Evolutionary conservation across 2,329 filamentous ascomycete species (phyloP), one percentile per base, ranked within the genome.

Genomic region (Tolypocladium album): DNA sequence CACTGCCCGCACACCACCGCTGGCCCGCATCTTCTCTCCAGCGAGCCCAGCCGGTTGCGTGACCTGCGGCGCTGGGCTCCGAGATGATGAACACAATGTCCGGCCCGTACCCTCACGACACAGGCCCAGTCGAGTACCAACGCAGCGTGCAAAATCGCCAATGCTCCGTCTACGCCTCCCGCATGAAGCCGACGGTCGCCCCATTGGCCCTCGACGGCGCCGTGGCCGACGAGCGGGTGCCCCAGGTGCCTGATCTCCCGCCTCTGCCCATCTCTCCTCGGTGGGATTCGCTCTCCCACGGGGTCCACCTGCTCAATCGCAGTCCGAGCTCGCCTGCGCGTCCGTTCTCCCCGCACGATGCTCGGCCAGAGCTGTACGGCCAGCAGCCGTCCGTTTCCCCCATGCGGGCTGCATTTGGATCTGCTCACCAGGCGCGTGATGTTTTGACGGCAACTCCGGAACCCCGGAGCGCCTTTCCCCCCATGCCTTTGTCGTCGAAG

Each of bases 231-330:
- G 59, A 64, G 34, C 39, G 59, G 47, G 22, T 55, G 24, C 55
- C 60, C 2, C 62, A 62, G 50, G 36, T 68, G 47, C 67, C 67
- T 42, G 70, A 72, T 57, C 63, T 71, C 17, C 72, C 74, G 53
- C 67, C 73, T 36, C 61, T 74, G 55, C 72, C 75, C 52, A 64
- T 73, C 34, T 74, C 72, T 22, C 73, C 73, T 59, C 70, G 79
- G 64, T 83, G 80, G 79, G 80, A 81, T 63, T 72, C 71, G 34
- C 63, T 71, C 43, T 66, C 69, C 12, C 67, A 71, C 59, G 64
- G 68, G 24, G 62, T 68, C 56, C 70, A 67, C 56, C 52, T 71
- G 39, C 62, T 68, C 11, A 58, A 60, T 36, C 58, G 57, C 42
- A 64, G 56, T 52, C 55, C 63, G 27, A 58, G 56, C 5, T 56